Percentiles rank a stretch among this genome's conserved stretches.
Evolutionary conservation across 2,329 filamentous ascomycete genomes (phyloP).

Genomic region (Aspergillus pseudotamarii): DNA sequence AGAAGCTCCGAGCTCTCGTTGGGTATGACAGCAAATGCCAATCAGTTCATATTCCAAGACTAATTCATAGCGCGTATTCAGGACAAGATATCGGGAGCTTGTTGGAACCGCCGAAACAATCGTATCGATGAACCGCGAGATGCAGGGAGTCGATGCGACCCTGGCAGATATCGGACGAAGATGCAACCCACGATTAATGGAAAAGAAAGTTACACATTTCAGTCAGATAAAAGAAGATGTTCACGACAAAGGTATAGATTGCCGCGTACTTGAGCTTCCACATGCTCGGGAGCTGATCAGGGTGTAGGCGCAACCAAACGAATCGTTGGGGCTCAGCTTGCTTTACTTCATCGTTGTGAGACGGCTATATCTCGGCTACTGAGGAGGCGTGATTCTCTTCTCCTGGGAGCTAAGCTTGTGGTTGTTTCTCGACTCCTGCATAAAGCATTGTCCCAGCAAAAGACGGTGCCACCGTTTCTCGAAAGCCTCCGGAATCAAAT

Average conservation of each 20-base stretch:
- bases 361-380: constrained; percentile 57
- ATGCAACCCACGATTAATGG: constrained; percentile 74
- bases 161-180: constrained; percentile 72
- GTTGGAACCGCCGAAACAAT: constrained; percentile 94
- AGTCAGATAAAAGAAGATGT: constrained; percentile 47
- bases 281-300: constrained; percentile 18
- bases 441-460: constrained; percentile 67
- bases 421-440: constrained; percentile 75
- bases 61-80: constrained; percentile 32
- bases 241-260: constrained; percentile 34
- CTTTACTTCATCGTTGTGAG: constrained; percentile 60
- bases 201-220: constrained; percentile 65
- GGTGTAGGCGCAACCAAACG: constrained; percentile 45
- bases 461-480: constrained; percentile 54
- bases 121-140: constrained; percentile 80
- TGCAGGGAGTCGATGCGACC: constrained; percentile 71
- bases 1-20: constrained; percentile 67
- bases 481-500: constrained; percentile 68
- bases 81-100: constrained; percentile 78
- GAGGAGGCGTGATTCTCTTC: constrained; percentile 52
- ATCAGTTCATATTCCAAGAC: not conserved
- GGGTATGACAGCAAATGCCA: constrained; percentile 52
- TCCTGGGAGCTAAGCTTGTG: constrained; percentile 69
- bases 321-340: constrained; percentile 59
- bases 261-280: not conserved